Conservation (phyloP, 2,329 filamentous ascomycete genomes). For the Fragosphaeria purpurea region DNA sequence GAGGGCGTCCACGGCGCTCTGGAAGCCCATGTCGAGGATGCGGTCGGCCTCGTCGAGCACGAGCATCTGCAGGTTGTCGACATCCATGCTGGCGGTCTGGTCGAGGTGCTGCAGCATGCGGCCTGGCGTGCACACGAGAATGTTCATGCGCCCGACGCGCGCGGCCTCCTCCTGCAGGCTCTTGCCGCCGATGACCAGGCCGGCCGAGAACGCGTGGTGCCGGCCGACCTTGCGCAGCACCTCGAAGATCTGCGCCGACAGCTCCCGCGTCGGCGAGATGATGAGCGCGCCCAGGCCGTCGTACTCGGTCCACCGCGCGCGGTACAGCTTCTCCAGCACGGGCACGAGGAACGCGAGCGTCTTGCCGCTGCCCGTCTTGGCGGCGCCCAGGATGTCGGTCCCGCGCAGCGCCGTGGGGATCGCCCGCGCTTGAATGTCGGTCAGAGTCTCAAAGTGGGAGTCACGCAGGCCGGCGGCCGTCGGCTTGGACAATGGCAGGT, state of each 20-base stretch:
- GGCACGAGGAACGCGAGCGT: conserved; percentile 88
- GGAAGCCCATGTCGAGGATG: conserved; percentile 97
- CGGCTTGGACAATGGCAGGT: conserved; percentile 75
- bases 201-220: conserved; percentile 83
- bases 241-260: conserved; percentile 95
- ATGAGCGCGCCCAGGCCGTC: conserved; percentile 91
- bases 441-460: conserved; percentile 82
- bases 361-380: conserved; percentile 94
- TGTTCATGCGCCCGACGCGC: conserved; percentile 84
- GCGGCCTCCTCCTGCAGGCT: conserved; percentile 79
- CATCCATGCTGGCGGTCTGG: conserved; percentile 82
- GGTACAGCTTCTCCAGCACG: conserved; percentile 84
- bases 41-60: conserved; percentile 94
- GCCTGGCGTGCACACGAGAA: conserved; percentile 88
- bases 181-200: conserved; percentile 88
- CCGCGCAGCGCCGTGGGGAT: conserved; percentile 77
- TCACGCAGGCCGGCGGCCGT: conserved; percentile 71
- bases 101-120: conserved; percentile 93
- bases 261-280: conserved; percentile 85
- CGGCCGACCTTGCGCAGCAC: conserved; percentile 83
- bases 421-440: conserved; percentile 85
- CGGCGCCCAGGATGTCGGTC: conserved; percentile 80
- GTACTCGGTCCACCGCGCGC: conserved; percentile 76
- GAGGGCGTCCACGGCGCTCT: conserved; percentile 80
- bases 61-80: conserved; percentile 83